Evolutionary conservation across 306 rosid species (phyloP), one percentile per base, ranked within the genome.

Genomic region (Casuarina glauca): DNA sequence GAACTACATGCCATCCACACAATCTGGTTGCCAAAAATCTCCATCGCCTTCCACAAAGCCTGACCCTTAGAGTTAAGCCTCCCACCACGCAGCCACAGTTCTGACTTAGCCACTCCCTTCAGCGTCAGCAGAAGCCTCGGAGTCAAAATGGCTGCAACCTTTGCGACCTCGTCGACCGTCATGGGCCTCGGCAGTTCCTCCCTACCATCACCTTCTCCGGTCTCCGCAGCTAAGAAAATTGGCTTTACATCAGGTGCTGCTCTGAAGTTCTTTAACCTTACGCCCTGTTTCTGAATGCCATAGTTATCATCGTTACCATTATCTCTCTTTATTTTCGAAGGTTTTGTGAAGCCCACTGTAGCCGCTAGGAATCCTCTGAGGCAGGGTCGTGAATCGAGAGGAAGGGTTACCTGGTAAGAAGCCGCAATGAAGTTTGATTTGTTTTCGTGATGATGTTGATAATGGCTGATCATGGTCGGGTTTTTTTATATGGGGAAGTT

Each of bases 381-480:
- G 64, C 85, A 86, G 79, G 82, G 71, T 7, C 42, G 86, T 69
- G 89, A 90, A n/a, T 70, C 84, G 5, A 88, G 90, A 43, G 91
- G 89, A 36, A 94, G 70, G 84, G 61, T 85, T 45, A 89, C 90
- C 1, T 94, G 97, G 97, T 94, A 89, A 86, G 69, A n/a, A 64
- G 43, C 9, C 4, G 64, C 35, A 26, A 15, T 58, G 64, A 58
- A 58, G 35, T 58, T 72, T 50, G 26, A 12, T 76, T 3, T 78
- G 70, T 6, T 12, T 53, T 73, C 35, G 2, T 76, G 39, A 7
- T 62, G 16, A 7, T 63, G 74, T 6, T 15, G 36, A 20, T 54
- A 4, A 32, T 32, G 58, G 6, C 9, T 41, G 52, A 7, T 49
- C 0, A 15, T 61, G 4, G 9, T 17, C 26, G 17, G 0, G 72